Evolutionary conservation across 495 filamentous ascomycete genomes (phyloP).

Genomic region (Friedmanniomyces simplex): DNA sequence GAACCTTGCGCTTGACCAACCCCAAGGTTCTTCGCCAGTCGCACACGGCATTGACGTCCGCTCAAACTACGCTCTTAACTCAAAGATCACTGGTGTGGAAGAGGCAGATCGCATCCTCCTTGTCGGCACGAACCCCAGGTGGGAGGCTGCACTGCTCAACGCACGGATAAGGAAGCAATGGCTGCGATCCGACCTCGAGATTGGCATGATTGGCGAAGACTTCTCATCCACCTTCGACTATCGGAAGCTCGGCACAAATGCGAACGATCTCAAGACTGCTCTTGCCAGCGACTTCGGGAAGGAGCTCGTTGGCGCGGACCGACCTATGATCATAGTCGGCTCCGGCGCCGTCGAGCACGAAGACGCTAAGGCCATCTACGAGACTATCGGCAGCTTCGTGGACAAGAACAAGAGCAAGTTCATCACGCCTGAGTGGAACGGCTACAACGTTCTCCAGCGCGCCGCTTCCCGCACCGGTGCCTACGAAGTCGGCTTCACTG

Average conservation of each 20-base stretch:
- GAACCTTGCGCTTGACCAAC: slow-evolving; percentile 87
- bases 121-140: slow-evolving; percentile 85
- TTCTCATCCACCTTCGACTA: slow-evolving; percentile 92
- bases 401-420: slow-evolving; percentile 87
- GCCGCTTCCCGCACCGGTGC: slow-evolving; percentile 84
- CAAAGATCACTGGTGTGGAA: slow-evolving; percentile 82
- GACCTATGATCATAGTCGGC: slow-evolving; percentile 91
- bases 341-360: slow-evolving; percentile 79
- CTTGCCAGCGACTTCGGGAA: slow-evolving; percentile 83
- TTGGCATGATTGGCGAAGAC: slow-evolving; percentile 81
- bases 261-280: slow-evolving; percentile 67
- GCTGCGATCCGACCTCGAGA: slow-evolving; percentile 85
- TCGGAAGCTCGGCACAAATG: slow-evolving; percentile 72
- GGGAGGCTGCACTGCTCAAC: slow-evolving; percentile 90
- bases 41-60: slow-evolving; percentile 91
- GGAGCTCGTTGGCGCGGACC: slow-evolving; percentile 76
- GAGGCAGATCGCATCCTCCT: slow-evolving; percentile 87
- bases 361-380: slow-evolving; percentile 86
- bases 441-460: slow-evolving; percentile 91
- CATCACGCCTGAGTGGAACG: slow-evolving; percentile 84
- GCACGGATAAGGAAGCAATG: slow-evolving; percentile 96
- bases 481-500: slow-evolving; percentile 89
- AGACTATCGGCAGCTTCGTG: slow-evolving; percentile 76
- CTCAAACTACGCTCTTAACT: slow-evolving; percentile 94
- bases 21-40: slow-evolving; percentile 67